Percentiles rank a stretch among this genome's conserved stretches.
phyloP scores from a whole-genome alignment of 352 stramenopile species.

The Saprolegnia parasitica region DNA sequence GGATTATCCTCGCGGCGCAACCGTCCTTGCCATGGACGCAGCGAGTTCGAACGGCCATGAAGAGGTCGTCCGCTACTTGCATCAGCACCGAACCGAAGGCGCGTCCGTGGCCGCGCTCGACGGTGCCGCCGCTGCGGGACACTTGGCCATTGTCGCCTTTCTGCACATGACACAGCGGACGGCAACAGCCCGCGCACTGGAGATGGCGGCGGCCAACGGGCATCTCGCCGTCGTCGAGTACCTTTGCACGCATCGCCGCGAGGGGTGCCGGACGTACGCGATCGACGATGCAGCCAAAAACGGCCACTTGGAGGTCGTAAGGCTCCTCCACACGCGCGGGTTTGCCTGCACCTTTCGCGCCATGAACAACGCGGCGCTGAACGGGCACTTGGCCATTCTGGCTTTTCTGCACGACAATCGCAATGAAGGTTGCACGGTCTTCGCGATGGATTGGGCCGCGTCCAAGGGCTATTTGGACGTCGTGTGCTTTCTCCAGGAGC shows the following conservation, averaged over 20 bases:
- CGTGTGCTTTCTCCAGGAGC: constrained; percentile 24
- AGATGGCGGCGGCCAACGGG: constrained; percentile 2
- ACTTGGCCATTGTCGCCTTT: constrained; percentile 21
- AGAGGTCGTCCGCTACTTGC: constrained; percentile 24
- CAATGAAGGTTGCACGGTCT: constrained; percentile 28
- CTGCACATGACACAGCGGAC: background rate
- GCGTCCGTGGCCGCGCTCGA: constrained; percentile 19
- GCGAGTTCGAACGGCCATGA: constrained; percentile 11
- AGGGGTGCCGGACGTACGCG: background rate
- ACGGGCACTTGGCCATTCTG: constrained; percentile 32
- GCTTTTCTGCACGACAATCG: constrained; percentile 32
- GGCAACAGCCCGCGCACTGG: constrained; percentile 5
- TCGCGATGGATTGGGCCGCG: constrained; percentile 34
- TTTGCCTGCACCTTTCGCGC: background rate
- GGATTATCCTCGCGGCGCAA: constrained; percentile 32
- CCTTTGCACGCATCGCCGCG: constrained; percentile 10
- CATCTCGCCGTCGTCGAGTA: constrained; percentile 6
- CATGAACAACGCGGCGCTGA: constrained; percentile 32
- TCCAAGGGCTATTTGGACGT: constrained; percentile 32
- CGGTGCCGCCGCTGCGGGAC: constrained; percentile 9
- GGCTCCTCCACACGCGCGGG: constrained; percentile 14
- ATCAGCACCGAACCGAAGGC: constrained; percentile 29
- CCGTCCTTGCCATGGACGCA: constrained; percentile 25
- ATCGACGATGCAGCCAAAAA: constrained; percentile 22
- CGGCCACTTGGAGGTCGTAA: constrained; percentile 29